These are phyloP conservation scores for Pestalotiopsis sp. DNA, from an alignment of 2,329 filamentous ascomycete species.

Conservation along the genomic window DNA sequence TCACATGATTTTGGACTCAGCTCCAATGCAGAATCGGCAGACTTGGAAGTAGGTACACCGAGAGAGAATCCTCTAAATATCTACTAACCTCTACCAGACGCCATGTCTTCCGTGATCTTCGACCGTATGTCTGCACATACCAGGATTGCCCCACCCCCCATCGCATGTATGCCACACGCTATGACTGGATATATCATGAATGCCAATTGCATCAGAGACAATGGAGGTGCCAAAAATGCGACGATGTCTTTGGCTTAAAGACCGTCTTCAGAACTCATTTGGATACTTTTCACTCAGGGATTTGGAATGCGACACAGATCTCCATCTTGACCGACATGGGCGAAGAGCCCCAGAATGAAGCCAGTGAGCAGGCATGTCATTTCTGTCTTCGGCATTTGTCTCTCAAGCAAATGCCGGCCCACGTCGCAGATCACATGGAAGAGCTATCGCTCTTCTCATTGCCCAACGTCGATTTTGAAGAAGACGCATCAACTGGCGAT, in stretches of 20 bases:
- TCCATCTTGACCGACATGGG: neutral
- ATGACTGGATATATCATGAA: neutral
- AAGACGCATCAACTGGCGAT: too few relatives aligned
- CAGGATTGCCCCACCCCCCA: neutral
- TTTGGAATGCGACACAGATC: neutral
- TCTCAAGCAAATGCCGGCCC: neutral
- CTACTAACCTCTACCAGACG: neutral
- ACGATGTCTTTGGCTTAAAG: neutral
- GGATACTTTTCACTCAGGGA: neutral
- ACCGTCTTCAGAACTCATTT: neutral
- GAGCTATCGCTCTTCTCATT: neutral
- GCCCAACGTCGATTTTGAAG: constrained; percentile 15
- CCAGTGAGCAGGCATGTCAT: neutral
- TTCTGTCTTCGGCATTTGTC: neutral
- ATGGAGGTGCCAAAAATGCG: neutral
- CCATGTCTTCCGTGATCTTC: neutral
- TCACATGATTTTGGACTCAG: neutral
- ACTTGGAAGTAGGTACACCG: neutral
- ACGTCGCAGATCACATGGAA: neutral
- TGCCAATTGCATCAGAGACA: neutral
- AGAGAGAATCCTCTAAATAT: neutral
- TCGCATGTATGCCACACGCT: neutral
- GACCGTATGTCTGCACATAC: neutral
- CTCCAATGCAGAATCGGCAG: neutral
- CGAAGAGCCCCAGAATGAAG: neutral